Base-by-base conservation (phyloP, 1,284 basidiomycete genomes). In the Fomitopsis schrenkii region DNA sequence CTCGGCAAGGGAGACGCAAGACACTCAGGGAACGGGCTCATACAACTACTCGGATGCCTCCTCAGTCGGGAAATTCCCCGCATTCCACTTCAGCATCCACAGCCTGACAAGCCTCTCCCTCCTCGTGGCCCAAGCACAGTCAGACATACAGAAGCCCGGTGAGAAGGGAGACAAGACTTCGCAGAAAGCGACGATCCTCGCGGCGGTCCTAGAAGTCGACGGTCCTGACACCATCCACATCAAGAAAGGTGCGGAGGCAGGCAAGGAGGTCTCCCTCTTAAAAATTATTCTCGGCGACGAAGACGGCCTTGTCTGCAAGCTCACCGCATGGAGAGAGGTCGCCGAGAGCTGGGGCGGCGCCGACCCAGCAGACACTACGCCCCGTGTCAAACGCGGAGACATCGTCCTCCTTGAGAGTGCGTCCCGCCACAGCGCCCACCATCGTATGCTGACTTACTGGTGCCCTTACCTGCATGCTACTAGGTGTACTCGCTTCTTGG, bases 261-360 rank as follows among this genome's bases (percentile, higher is more conserved):
- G 90, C 8, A 85, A 83, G 61, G 82, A 89, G 63, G 82, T 90
- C 0, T 81, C 80, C 0, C 69, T 92, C 33, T 72, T 91, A 44
- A 87, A 84, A 66, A 75, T 91, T 65, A 81, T 92, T 50, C 71
- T 91, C 17, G 86, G 87, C 4, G 87, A 91, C 65, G 87, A 88
- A 58, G 80, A 81, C 26, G 86, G 86, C 2, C 78, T 74, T 0
- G 78, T 92, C 3, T 84, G 84, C 66, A 90, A 86, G 72, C 70
- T 92, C 14, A 87, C 86, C 6, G 89, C 85, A 3, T 93, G 91
- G 91, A 77, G 90, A 58, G 86, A 90, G 58, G 75, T 81, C 3
- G 90, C 90, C 8, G 86, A 91, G 50, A 71, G 71, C 0, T 92
- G 90, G 91, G 86, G 85, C 56, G 62, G 72, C 33, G 41, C 65